A percentile compares a stretch with the other conserved stretches of the same genome.
phyloP scores from a whole-genome alignment of 208 protist genomes.

The Leishmania turanica region DNA sequence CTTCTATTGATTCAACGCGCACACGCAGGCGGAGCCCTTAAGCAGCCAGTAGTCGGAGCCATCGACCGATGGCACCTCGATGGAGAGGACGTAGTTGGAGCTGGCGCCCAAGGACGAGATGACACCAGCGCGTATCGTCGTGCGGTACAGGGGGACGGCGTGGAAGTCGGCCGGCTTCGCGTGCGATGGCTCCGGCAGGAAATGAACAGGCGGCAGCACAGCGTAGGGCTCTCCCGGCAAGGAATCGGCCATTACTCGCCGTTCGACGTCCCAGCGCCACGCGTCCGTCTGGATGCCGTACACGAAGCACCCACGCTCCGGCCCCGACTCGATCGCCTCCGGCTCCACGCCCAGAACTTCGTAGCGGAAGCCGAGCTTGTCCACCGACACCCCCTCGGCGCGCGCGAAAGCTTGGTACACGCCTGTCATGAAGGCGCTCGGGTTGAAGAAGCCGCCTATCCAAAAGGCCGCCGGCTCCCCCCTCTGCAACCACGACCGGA shows the following conservation, averaged over 20 bases:
- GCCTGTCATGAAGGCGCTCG: slow-evolving; percentile 99
- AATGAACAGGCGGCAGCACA: slow-evolving; percentile 94
- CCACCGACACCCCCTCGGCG: slow-evolving; percentile 95
- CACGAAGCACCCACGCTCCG: slow-evolving; percentile 95
- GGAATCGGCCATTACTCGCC: slow-evolving; percentile 86
- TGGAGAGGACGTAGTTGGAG: slow-evolving; percentile 95
- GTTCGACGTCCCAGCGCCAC: slow-evolving; percentile 93
- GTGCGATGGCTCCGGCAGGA: slow-evolving; percentile 94
- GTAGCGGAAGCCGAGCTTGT: slow-evolving; percentile 95
- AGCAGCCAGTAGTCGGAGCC: slow-evolving; percentile 91
- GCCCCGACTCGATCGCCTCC: slow-evolving; percentile 59
- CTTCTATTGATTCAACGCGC: slow-evolving; percentile 59
- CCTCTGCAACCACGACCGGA: slow-evolving; percentile 93
- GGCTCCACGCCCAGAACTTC: slow-evolving; percentile 65
- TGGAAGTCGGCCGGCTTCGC: slow-evolving; percentile 66
- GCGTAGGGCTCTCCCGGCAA: slow-evolving; percentile 90
- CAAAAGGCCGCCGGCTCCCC: slow-evolving; percentile 95
- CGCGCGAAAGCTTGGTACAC: slow-evolving; percentile 96
- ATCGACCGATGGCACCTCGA: slow-evolving; percentile 87
- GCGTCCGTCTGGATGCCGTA: slow-evolving; percentile 97
- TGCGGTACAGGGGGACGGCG: slow-evolving; percentile 96
- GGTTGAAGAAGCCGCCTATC: slow-evolving; percentile 98
- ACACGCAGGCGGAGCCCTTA: slow-evolving; percentile 91
- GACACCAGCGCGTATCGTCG: slow-evolving; percentile 91
- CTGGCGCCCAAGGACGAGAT: slow-evolving; percentile 96